Evolutionary conservation across 306 rosid genomes (phyloP), one percentile per base, ranked within the genome.

Genomic region (Cucurbita ficifolia): DNA sequence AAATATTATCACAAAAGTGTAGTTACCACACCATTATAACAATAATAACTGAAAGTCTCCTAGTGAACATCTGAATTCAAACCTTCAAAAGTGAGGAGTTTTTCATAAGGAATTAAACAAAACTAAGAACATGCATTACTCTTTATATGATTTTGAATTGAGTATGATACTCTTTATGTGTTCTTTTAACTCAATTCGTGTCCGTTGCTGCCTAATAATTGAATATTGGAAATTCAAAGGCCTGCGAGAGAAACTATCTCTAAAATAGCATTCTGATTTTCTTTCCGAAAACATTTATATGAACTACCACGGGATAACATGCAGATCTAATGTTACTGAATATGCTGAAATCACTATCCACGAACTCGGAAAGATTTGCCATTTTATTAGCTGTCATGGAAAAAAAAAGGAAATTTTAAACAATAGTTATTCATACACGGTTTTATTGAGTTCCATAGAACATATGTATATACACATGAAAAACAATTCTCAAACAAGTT

Each of bases 1-100:
- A 79, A 70, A 69, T 50, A 64, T 69, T 78, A 59, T 73, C 74
- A n/a, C 59, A 45, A 46, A 16, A 74, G 51, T 43, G 45, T 67
- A 77, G 70, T 57, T 42, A 48, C 33, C 36, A 74, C 64, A 38
- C 69, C 50, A 74, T 16, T 19, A 45, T 42, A 42, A 43, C 45
- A 45, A 6, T 67, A 49, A 67, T 67, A 29, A 29, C 33, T 29
- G 33, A 29, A 29, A 29, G 48, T 2, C n/a, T 65, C n/a, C 72
- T 18, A 43, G 11, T 2, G 52, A 43, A 65, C 29, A 65, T 65
- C 18, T 65, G 38, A 43, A 43, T 40, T 43, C 8, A 45, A 45
- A 45, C 46, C 40, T 68, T 46, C 14, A 46, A 1, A 46, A 45
- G 18, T 11, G 39, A 45, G 45, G 10, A 45, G 39, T 46, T 36